Evolutionary conservation across 148 eudicot genomes (phyloP), one percentile per base, ranked within the genome.

Genomic region (Diospyros kaki): DNA sequence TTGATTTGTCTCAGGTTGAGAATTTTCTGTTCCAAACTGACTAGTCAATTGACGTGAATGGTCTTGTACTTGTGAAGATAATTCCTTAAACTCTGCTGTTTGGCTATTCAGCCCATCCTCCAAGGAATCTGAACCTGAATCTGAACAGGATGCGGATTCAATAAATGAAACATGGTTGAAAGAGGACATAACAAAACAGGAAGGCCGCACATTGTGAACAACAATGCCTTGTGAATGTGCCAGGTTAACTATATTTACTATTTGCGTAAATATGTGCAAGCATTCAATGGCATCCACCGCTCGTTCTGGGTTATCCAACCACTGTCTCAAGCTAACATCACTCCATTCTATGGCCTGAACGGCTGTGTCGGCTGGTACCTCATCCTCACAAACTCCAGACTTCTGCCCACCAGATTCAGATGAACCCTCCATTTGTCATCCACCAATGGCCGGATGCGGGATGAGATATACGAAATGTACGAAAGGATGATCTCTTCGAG

Each of bases 101-200:
- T 75, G 89, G 68, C 72, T 70, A 65, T 87, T 82, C 9, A 75
- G 61, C 55, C 85, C 94, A 74, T 95, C 89, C 64, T 94, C 94
- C 69, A 69, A 73, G 6, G 96, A 89, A 73, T 95, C 98, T 4
- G 98, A 95, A 66, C 92, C 93, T 3, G 91, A 88, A 73, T 92
- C 97, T 9, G 92, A 92, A 74, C 95, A 90, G 61, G 98, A 95
- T 3, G 96, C 94, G 41, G 98, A 92, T 76, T 95, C 98, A n/a
- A 95, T 89, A 81, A 92, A 92, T n/a, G 96, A 85, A 15, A 95
- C 94, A 54, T 85, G 94, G 73, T 92, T 92, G 76, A 86, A 90
- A 43, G 96, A 90, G 50, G 98, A 92, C 91, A 92, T 90, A 46
- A 95, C 82, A 76, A 95, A 92, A 75, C 94, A 92, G 2, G 98